Evolutionary conservation across 805 yeast genomes (phyloP).

Genomic region (Metahyphopichia silvanorum): DNA sequence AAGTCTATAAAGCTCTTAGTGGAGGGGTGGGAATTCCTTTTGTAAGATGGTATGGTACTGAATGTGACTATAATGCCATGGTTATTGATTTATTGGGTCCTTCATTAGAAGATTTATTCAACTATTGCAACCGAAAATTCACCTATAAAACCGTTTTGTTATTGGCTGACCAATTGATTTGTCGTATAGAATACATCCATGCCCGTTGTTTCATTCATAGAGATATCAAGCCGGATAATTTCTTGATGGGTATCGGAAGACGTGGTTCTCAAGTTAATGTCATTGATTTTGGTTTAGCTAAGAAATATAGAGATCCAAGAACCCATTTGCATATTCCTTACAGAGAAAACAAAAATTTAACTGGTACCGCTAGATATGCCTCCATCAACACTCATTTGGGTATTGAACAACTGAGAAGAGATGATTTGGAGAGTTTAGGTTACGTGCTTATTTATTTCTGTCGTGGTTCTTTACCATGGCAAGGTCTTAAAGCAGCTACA

Average conservation of each 20-base stretch:
- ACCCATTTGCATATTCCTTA: conserved; percentile 94
- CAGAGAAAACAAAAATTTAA: conserved; percentile 91
- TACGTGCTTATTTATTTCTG: conserved; percentile 92
- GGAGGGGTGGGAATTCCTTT: conserved; percentile 98
- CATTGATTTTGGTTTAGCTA: conserved; percentile 91
- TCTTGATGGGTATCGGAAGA: conserved; percentile 85
- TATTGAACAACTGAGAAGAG: conserved; percentile 94
- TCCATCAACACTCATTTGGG: conserved; percentile 95
- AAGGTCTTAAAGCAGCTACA: conserved; percentile 94
- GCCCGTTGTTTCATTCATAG: conserved; percentile 89
- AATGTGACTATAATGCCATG: conserved; percentile 94
- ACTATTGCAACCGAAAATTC: conserved; percentile 92
- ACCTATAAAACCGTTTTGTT: conserved; percentile 89
- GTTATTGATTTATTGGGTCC: conserved; percentile 96
- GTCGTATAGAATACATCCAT: conserved; percentile 93
- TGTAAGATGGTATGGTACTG: conserved; percentile 89
- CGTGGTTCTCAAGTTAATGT: conserved; percentile 95
- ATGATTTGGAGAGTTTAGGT: conserved; percentile 92
- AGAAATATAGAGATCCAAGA: conserved; percentile 90
- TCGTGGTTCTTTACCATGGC: conserved; percentile 98
- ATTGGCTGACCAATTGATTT: conserved; percentile 89
- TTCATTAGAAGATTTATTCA: conserved; percentile 89
- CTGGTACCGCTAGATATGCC: conserved; percentile 98
- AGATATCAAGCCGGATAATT: conserved; percentile 82
- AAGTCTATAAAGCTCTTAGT: conserved; percentile 88